Evolutionary conservation across 352 stramenopile species (phyloP), one percentile per base, ranked within the genome.

Genomic region (Globisporangium splendens): DNA sequence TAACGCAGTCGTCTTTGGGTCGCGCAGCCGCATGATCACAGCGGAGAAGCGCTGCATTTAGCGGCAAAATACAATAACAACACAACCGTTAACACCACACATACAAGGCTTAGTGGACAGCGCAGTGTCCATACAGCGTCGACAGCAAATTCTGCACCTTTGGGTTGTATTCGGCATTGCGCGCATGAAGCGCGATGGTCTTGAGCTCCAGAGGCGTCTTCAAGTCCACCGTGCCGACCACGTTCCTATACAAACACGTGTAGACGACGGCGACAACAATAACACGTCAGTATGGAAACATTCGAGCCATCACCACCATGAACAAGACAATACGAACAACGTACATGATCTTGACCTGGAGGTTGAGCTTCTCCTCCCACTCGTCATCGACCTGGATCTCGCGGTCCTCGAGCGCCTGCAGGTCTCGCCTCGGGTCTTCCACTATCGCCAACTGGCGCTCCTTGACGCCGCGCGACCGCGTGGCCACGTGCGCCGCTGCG

Each of bases 151-250:
- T 8, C n/a, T 33, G n/a, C 49, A 96, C 88, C 79, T 97, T 97
- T 12, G 98, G 97, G 75, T 99, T 99, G 75, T 99, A 99, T 78
- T 99, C 98, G 8, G 97, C 98, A 63, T 99, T 99, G 17, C 97
- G 89, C 46, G 96, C 96, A 60, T 98, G 93, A 20, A 98, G 71
- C 38, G 97, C 95, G 59, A 99, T 98, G 48, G 91, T 97, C 73
- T 98, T 98, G 21, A 99, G 83, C 68, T 99, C 96, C 18, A 99
- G 75, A 33, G 79, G 82, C 31, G 92, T 95, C 54, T 97, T 95
- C 14, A 99, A 69, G 69, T 99, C 97, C 39, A 98, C 93, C 0
- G 93, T 98, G 5, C 88, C 84, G n/a, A 98, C 93, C 24, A 98
- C 81, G 59, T 98, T 99, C 75, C 88, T 96, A 63, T 33, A 54